Conservation (phyloP, 768 basidiomycete genomes). For the Amanita rimosa region DNA sequence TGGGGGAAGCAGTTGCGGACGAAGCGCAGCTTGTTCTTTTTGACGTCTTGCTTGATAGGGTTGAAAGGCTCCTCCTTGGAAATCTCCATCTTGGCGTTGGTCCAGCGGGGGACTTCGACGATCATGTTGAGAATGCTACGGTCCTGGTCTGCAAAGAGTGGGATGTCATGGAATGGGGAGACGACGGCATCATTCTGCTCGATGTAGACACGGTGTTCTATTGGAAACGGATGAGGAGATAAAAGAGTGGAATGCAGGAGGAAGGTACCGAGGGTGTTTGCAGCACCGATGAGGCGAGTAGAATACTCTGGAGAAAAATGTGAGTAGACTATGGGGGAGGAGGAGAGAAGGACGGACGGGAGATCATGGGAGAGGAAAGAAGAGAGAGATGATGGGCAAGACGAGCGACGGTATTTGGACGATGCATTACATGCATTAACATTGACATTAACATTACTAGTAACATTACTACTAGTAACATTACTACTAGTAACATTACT, state of each 20-base stretch:
- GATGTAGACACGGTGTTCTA: slow-evolving; percentile 92
- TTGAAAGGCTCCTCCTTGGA: slow-evolving; percentile 98
- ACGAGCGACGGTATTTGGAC: slow-evolving; percentile 34
- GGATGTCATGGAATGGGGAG: slow-evolving; percentile 92
- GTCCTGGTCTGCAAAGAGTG: slow-evolving; percentile 93
- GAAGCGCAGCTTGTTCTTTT: slow-evolving; percentile 90
- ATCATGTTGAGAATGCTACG: slow-evolving; percentile 98
- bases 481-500: no score
- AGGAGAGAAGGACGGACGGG: slow-evolving; percentile 29
- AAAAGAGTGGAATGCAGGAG: slow-evolving; percentile 12
- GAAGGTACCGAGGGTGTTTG: slow-evolving; percentile 83
- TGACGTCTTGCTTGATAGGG: slow-evolving; percentile 99
- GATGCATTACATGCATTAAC: no score
- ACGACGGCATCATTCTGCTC: slow-evolving; percentile 81
- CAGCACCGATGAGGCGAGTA: slow-evolving; percentile 71
- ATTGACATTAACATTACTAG: no score
- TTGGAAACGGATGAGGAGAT: slow-evolving; percentile 5
- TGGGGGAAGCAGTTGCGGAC: slow-evolving; percentile 99
- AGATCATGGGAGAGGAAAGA: slow-evolving; percentile 44
- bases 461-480: no score
- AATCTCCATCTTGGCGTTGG: slow-evolving; percentile 99
- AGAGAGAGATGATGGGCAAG: slow-evolving; percentile 55
- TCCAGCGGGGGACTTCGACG: slow-evolving; percentile 98
- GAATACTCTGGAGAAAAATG: slow-evolving; percentile 43
- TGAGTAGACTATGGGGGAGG: slow-evolving; percentile 5